Conservation (phyloP, 169 alveolate genomes). For the Blepharisma undulans region DNA sequence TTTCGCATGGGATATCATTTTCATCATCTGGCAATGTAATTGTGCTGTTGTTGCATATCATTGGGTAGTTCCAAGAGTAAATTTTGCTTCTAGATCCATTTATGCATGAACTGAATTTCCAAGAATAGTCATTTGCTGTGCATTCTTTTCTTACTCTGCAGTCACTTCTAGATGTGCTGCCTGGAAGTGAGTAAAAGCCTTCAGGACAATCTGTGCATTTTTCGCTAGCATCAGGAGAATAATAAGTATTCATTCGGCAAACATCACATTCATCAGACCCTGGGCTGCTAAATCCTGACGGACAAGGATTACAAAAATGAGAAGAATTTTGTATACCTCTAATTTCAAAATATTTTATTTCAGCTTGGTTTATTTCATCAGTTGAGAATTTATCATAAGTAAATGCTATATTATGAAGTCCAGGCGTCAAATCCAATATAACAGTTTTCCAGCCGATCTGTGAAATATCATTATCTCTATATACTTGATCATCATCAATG, state of each 20-base stretch:
- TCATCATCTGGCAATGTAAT: not conserved
- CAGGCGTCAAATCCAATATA: not conserved
- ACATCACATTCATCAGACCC: not conserved
- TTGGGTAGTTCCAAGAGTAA: constrained; percentile 15
- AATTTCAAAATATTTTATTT: not conserved
- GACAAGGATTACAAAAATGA: not conserved
- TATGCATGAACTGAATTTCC: not conserved
- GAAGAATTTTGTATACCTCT: not conserved
- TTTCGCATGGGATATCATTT: not conserved
- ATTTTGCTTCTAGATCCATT: not conserved
- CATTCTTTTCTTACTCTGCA: not conserved
- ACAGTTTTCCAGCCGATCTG: not conserved
- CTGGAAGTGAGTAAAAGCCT: constrained; percentile 5
- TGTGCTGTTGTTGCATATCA: not conserved
- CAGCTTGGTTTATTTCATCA: not conserved
- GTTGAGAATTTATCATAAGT: not conserved
- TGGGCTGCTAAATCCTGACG: not conserved
- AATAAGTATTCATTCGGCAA: constrained; percentile 9
- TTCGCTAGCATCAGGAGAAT: not conserved
- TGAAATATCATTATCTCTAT: not conserved
- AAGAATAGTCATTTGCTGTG: constrained; percentile 14
- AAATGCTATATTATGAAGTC: not conserved
- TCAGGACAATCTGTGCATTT: constrained; percentile 6
- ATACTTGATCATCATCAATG: not conserved
- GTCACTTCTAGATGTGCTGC: not conserved